Evolutionary conservation across 2,329 filamentous ascomycete species (phyloP).

Genomic region (Saccharata proteae): DNA sequence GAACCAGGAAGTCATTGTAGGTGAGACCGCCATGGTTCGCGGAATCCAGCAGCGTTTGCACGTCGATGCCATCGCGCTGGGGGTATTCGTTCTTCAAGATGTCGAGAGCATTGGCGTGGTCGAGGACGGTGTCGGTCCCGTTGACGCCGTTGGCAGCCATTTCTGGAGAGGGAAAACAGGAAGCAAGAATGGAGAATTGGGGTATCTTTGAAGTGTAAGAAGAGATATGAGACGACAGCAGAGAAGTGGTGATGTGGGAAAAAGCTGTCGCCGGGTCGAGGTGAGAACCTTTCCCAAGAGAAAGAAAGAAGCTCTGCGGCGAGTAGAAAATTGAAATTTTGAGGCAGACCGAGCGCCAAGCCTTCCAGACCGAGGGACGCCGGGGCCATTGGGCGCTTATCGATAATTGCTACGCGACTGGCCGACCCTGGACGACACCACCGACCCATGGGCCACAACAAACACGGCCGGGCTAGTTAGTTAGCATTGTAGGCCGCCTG

Average conservation of each 20-base stretch:
- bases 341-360: slow-evolving; percentile 3
- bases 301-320: slow-evolving; percentile 21
- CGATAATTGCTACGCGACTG: too few species aligned
- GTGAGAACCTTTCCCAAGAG: slow-evolving; percentile 36
- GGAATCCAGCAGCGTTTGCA: slow-evolving; percentile 79
- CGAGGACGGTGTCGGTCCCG: slow-evolving; percentile 51
- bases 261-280: slow-evolving; percentile 48
- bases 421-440: too few species aligned
- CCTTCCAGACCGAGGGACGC: slow-evolving; percentile 8
- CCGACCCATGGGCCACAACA: too few species aligned
- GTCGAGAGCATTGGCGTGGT: slow-evolving; percentile 65
- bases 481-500: too few species aligned
- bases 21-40: slow-evolving; percentile 86
- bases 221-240: slow-evolving; percentile 18
- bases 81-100: slow-evolving; percentile 67
- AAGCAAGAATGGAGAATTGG: slow-evolving; percentile 1
- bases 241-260: slow-evolving; percentile 13
- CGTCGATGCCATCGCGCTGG: slow-evolving; percentile 72
- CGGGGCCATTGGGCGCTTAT: slow-evolving; percentile 3
- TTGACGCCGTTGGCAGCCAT: slow-evolving; percentile 72
- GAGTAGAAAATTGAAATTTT: slow-evolving; percentile 9
- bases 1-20: slow-evolving; percentile 96
- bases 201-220: too few species aligned
- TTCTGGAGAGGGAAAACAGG: slow-evolving; percentile 18
- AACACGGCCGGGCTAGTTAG: too few species aligned